Base-by-base conservation (phyloP, 2,329 filamentous ascomycete species). In the Fusarium metavorans region DNA sequence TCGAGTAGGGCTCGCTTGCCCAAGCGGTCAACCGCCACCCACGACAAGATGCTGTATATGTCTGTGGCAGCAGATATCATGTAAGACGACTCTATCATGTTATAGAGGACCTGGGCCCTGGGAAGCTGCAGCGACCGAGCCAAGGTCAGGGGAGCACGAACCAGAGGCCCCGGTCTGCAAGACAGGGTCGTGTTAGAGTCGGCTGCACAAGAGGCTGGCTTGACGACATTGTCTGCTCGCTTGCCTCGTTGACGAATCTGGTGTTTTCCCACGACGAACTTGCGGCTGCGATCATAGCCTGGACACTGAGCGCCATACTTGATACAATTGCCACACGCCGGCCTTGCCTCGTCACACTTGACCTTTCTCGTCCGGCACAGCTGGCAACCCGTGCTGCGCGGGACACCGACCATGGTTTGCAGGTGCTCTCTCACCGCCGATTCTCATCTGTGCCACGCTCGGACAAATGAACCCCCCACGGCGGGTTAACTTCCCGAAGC, bases 331-430 rank as follows among this genome's bases (percentile, higher is more conserved):
- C 76, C 78, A 64, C 84, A 85, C 63, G 76, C 79, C 13, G 86
- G 86, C 13, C 81, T 82, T 25, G 72, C 78, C 76, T 87, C 82
- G 74, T 88, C 86, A 70, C 87, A 88, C 80, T 86, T 84, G 67
- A 85, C 81, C 57, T 82, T 82, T 64, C 84, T 80, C 76, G 81
- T 83, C 67, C 83, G 80, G 76, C 84, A 85, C 43, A 85, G 78
- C 64, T 80, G 79, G 74, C 84, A 86, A 71, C 78, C 80, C 69
- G 77, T 82, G 72, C 80, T 84, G 48, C 82, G 80, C 60, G 82
- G 81, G 35, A 84, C 80, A 27, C 84, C 83, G 56, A 83, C 83
- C 83, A 84, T 83, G 74, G 56, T 76, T 78, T 72, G 66, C 60
- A 64, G 72, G 27, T 32, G 50, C 59, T 66, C 57, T 61, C 68